Percentiles rank a stretch among this genome's conserved stretches.
phyloP scores from a whole-genome alignment of 352 stramenopile genomes.

The Pythium dissimile region DNA sequence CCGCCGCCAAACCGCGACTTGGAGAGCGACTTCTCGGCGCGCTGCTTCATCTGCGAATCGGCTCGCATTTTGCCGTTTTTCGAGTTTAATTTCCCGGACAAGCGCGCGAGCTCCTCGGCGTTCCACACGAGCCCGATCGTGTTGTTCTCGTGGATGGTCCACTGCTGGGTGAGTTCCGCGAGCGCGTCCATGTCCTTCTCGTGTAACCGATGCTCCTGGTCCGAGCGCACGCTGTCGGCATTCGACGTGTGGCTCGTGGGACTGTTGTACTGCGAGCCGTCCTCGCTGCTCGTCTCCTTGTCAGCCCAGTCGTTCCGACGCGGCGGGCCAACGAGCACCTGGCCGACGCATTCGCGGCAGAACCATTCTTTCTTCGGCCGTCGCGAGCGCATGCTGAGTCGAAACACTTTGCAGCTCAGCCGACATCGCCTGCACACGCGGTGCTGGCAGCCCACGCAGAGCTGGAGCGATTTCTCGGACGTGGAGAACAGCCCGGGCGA shows the following conservation, averaged over 20 bases:
- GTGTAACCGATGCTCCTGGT: slow-evolving; percentile 13
- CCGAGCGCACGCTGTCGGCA: slow-evolving; percentile 17
- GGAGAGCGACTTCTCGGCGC: slow-evolving; percentile 7
- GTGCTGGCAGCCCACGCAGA: slow-evolving; percentile 52
- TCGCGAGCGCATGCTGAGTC: slow-evolving; percentile 37
- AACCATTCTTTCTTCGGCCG: slow-evolving; percentile 45
- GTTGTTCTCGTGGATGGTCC: slow-evolving; percentile 15
- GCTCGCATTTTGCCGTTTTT: background rate
- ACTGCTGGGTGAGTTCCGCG: slow-evolving; percentile 18
- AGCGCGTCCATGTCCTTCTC: slow-evolving; percentile 18
- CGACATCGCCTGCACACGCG: slow-evolving; percentile 51
- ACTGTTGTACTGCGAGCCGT: background rate
- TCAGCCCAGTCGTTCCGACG: slow-evolving; percentile 28
- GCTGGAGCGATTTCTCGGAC: slow-evolving; percentile 25
- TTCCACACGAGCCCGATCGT: slow-evolving; percentile 19
- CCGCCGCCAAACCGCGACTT: slow-evolving; percentile 3
- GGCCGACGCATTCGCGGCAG: slow-evolving; percentile 53
- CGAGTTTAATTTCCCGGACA: slow-evolving; percentile 12
- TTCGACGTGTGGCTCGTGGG: slow-evolving; percentile 7
- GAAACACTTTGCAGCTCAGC: slow-evolving; percentile 47
- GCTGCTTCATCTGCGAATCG: slow-evolving; percentile 12
- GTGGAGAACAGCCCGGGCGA: slow-evolving; percentile 32
- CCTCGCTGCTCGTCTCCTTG: background rate
- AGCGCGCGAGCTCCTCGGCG: slow-evolving; percentile 19
- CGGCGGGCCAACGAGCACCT: slow-evolving; percentile 30